phyloP scores from a whole-genome alignment of 306 rosid genomes.

The Rosa multiflora region DNA sequence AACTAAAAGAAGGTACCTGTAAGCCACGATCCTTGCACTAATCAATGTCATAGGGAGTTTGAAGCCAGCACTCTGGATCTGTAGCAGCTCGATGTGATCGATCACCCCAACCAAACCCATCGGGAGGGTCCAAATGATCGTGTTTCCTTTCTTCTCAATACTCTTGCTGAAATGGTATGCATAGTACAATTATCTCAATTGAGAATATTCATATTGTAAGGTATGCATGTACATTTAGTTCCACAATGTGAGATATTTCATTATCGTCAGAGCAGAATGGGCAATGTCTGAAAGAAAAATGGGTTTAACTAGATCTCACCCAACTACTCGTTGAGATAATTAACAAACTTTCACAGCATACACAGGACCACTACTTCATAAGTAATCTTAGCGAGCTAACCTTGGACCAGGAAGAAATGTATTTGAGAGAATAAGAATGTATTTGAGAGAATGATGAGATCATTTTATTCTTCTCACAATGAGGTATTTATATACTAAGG shows the following conservation, averaged over 20 bases:
- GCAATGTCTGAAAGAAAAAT: not conserved
- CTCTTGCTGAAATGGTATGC: slow-evolving; percentile 47
- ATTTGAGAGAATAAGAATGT: no score
- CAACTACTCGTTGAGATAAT: not conserved
- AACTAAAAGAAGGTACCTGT: slow-evolving; percentile 56
- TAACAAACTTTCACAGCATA: not conserved
- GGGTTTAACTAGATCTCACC: not conserved
- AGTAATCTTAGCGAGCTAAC: slow-evolving; percentile 34
- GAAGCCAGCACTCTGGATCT: slow-evolving; percentile 83
- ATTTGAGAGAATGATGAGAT: no score
- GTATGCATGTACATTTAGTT: not conserved
- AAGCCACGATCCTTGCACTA: slow-evolving; percentile 89
- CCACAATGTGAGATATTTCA: not conserved
- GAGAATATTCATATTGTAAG: not conserved
- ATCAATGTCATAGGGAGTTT: slow-evolving; percentile 55
- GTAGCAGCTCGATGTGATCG: slow-evolving; percentile 74
- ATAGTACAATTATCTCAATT: slow-evolving; percentile 1
- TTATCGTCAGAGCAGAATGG: not conserved
- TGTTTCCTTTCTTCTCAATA: slow-evolving; percentile 80
- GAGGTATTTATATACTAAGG: no score
- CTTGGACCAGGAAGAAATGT: slow-evolving; percentile 79
- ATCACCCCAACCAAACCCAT: slow-evolving; percentile 95
- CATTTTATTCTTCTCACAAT: no score
- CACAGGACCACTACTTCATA: not conserved
- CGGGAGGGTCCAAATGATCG: slow-evolving; percentile 63